Evolutionary conservation across 164 flowering plant species (phyloP).

Genomic region (Berberis vulgaris): DNA sequence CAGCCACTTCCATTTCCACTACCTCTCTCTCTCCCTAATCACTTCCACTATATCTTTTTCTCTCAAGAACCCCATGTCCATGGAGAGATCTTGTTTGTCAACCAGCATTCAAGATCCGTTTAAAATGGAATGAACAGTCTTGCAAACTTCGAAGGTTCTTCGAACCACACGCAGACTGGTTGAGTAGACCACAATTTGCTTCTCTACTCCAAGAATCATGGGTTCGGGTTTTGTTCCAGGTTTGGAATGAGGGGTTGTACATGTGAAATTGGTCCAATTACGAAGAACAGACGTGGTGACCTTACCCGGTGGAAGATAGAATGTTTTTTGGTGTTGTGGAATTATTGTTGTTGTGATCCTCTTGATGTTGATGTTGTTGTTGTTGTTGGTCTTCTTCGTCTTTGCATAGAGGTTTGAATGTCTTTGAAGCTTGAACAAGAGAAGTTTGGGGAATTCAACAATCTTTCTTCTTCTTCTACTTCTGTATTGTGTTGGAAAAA

Average conservation of each 20-base stretch:
- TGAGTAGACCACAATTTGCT: constrained; percentile 41
- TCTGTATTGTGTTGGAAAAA: no score
- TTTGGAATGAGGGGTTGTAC: constrained; percentile 8
- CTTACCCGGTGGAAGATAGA: constrained; percentile 52
- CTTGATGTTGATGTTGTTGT: neutral
- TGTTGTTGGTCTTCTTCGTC: constrained; percentile 6
- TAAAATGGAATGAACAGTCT: constrained; percentile 47
- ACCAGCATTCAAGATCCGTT: constrained; percentile 40
- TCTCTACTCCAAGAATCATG: no score
- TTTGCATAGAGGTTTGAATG: constrained; percentile 31
- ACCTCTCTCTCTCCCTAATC: no score
- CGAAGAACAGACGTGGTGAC: constrained; percentile 32
- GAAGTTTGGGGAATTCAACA: constrained; percentile 13
- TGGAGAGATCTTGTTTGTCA: constrained; percentile 75
- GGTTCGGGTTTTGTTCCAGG: no score
- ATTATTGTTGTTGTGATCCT: neutral
- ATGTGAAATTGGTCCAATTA: constrained; percentile 7
- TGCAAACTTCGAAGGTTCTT: constrained; percentile 67
- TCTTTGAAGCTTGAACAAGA: constrained; percentile 63
- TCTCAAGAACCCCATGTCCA: constrained; percentile 38
- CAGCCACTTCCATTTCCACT: no score
- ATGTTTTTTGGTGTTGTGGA: constrained; percentile 11
- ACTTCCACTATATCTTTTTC: constrained; percentile 14
- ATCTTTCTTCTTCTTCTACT: no score
- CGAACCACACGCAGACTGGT: constrained; percentile 74